Base-by-base conservation (phyloP, 2,329 filamentous ascomycete genomes). In the Cladosporium sphaerospermum region DNA sequence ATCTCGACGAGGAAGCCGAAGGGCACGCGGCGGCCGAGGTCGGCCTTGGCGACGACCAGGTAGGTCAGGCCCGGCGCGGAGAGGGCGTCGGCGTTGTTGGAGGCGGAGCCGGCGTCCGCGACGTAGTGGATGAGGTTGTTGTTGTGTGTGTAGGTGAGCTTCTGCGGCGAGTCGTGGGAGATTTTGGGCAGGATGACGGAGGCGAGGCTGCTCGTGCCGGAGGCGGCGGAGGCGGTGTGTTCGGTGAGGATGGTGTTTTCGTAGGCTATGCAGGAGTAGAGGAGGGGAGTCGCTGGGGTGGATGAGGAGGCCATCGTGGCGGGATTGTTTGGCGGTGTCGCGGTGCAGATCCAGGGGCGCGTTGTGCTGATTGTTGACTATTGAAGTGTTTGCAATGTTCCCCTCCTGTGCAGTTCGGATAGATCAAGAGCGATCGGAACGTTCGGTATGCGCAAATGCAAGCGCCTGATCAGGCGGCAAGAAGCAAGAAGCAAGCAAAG, bases 111-210 rank as follows among this genome's bases (percentile, higher is more conserved):
- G 0, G 89, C 84, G 67, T 93, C 88, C 65, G 91, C 82, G 67
- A 97, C 87, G 78, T 95, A 96, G 79, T 99, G 92, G 71, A 97
- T 93, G 77, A 93, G 89, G 71, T 95, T 85, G 56, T 85, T 78
- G 73, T 90, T 88, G 72, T 96, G 90, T 14, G 62, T 64, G 75
- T 95, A 96, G 52, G 92, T 97, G 60, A 95, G 82, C 73, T 96
- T 96, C 67, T 95, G 84, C 1, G 90, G 79, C 31, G 79, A 75
- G 59, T 78, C 74, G 75, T 99, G 93, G 53, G 80, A 79, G 77
- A 99, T 95, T 71, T 96, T 96, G 54, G 95, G 93, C 42, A 99
- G 89, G 75, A 99, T 90, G 63, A 96, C 78, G 42, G 90, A 93
- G 61, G 92, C 89, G 63, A 97, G 86, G 10, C 86, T 90, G 4